Conservation (phyloP, 208 protist genomes). For the Acanthamoeba rhysodes region DNA sequence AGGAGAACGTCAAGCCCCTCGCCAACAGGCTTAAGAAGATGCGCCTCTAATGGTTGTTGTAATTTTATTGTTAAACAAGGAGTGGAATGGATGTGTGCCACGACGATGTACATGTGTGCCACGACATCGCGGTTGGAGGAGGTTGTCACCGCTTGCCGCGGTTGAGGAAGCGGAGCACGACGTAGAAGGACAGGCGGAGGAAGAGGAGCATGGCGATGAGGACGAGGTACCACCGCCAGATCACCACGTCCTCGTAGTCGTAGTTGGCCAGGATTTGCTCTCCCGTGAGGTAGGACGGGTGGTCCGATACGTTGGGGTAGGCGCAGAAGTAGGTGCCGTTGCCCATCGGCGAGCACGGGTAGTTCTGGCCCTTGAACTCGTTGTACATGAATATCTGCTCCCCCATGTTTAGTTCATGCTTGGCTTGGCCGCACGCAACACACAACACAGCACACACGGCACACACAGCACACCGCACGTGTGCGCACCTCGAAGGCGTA, state of each 20-base stretch:
- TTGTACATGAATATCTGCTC: conserved; percentile 58
- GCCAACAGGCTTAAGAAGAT: conserved; percentile 57
- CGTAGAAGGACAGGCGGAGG: conserved; percentile 31
- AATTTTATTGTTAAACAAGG: no score
- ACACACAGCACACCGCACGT: neutral
- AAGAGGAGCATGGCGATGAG: conserved; percentile 68
- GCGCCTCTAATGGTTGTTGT: neutral
- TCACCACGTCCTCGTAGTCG: conserved; percentile 18
- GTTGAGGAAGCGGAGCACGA: conserved; percentile 39
- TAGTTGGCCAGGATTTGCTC: conserved; percentile 49
- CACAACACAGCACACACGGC: neutral
- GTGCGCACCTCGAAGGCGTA: conserved; percentile 48
- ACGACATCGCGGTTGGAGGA: no score
- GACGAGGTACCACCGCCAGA: conserved; percentile 51
- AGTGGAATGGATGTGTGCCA: no score
- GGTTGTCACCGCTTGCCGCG: neutral
- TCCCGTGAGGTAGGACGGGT: conserved; percentile 26
- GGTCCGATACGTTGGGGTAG: neutral
- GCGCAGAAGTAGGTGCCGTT: conserved; percentile 28
- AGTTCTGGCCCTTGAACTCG: conserved; percentile 30
- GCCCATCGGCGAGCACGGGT: neutral
- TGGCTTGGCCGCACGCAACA: neutral
- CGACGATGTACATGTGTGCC: no score
- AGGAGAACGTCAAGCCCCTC: neutral
- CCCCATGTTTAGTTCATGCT: no score